Evolutionary conservation across 2,329 filamentous ascomycete species (phyloP).

Genomic region (Pseudocercospora musae): DNA sequence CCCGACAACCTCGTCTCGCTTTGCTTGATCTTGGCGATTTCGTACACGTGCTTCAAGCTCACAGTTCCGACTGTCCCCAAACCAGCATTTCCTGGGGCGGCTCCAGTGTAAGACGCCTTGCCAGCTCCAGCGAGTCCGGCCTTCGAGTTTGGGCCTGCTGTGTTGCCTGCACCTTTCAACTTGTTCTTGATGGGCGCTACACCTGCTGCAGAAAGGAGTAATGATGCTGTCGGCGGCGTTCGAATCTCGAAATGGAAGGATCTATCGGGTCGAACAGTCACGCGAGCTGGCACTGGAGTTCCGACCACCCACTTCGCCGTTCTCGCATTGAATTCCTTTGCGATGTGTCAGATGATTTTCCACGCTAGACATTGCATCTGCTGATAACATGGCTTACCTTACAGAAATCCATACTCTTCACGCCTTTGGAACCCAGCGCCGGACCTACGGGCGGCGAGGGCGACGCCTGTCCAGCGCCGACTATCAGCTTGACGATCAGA

Average conservation of each 20-base stretch:
- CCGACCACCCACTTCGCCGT: slow-evolving; percentile 80
- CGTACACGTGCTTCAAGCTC: slow-evolving; percentile 92
- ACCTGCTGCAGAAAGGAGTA: slow-evolving; percentile 79
- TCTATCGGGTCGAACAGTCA: slow-evolving; percentile 88
- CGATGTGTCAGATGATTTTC: slow-evolving; percentile 3
- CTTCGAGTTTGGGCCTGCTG: slow-evolving; percentile 44
- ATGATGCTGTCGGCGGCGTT: slow-evolving; percentile 84
- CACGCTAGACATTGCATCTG: not conserved
- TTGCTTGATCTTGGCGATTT: slow-evolving; percentile 95
- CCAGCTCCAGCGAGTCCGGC: slow-evolving; percentile 35
- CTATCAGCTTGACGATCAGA: slow-evolving; percentile 93
- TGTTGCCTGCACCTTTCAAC: slow-evolving; percentile 64
- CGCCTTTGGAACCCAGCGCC: slow-evolving; percentile 91
- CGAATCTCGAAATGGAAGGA: slow-evolving; percentile 90
- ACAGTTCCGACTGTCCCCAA: slow-evolving; percentile 73
- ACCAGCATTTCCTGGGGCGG: slow-evolving; percentile 56
- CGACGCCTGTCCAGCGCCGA: slow-evolving; percentile 90
- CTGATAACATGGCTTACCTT: slow-evolving; percentile 61
- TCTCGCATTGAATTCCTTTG: slow-evolving; percentile 28
- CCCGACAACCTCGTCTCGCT: slow-evolving; percentile 50
- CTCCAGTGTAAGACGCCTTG: slow-evolving; percentile 34
- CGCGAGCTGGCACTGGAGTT: slow-evolving; percentile 83
- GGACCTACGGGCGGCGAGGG: slow-evolving; percentile 95
- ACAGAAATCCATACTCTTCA: slow-evolving; percentile 99
- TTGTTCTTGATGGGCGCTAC: slow-evolving; percentile 73